Evolutionary conservation across 257 asterid genomes (phyloP).

Genomic region (Solanum etuberosum): DNA sequence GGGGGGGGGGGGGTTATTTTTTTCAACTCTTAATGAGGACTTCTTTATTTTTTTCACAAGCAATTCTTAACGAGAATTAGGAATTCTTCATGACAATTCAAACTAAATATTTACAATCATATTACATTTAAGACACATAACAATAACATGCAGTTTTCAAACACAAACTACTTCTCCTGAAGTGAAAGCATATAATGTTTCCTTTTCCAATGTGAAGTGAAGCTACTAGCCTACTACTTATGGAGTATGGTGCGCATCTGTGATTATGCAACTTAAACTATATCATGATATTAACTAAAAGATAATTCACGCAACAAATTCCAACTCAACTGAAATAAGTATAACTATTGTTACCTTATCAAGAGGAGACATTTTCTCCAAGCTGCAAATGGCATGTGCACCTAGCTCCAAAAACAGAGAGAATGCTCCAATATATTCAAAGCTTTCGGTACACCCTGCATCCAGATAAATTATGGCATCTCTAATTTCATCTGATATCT

Average conservation of each 20-base stretch:
- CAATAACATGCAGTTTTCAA: not conserved
- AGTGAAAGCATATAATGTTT: not conserved
- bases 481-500: slow-evolving; percentile 77
- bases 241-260: not conserved
- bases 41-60: not conserved
- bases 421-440: slow-evolving; percentile 72
- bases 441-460: slow-evolving; percentile 93
- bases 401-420: slow-evolving; percentile 88
- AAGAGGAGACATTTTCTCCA: slow-evolving; percentile 67
- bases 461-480: slow-evolving; percentile 76
- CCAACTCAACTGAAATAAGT: not conserved
- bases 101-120: not conserved
- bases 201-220: not conserved
- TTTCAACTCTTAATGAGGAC: not conserved
- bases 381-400: slow-evolving; percentile 73
- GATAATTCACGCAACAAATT: not conserved
- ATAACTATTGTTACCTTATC: slow-evolving; percentile 43
- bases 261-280: not conserved
- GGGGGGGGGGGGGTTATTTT: not conserved
- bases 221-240: not conserved
- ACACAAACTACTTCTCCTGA: not conserved
- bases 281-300: not conserved
- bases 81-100: not conserved
- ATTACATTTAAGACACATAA: not conserved
- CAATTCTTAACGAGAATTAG: not conserved